Conservation (phyloP, 169 alveolate species). For the Plasmodium cynomolgi region DNA sequence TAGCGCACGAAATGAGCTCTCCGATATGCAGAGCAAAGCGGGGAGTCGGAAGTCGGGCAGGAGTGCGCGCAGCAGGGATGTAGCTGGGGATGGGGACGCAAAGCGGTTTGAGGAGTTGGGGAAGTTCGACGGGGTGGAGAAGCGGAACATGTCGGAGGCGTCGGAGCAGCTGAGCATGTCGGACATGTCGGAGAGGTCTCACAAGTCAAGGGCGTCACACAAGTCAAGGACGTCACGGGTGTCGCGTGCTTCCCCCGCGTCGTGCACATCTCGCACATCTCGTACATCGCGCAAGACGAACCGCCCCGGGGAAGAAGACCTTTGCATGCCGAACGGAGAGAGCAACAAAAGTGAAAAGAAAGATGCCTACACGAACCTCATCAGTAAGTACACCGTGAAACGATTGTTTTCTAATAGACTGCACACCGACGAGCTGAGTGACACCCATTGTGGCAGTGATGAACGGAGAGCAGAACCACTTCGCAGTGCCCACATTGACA, state of each 20-base stretch:
- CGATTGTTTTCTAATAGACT: conserved; percentile 11
- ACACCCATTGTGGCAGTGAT: not conserved
- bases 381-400: conserved; percentile 14
- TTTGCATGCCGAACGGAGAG: not conserved
- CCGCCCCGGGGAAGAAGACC: not conserved
- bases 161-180: not conserved
- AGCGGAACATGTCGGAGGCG: not conserved
- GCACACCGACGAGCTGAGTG: not conserved
- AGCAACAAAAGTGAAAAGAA: not conserved
- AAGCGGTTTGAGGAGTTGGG: not conserved
- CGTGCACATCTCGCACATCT: not conserved
- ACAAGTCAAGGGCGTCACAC: not conserved
- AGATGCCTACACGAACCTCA: not conserved
- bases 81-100: not conserved
- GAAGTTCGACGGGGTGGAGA: not conserved
- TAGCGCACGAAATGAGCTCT: not conserved
- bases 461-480: not conserved
- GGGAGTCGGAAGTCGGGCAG: not conserved
- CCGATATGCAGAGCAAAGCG: not conserved
- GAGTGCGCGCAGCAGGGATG: not conserved
- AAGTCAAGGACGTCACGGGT: not conserved
- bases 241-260: not conserved
- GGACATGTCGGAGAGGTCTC: not conserved
- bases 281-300: conserved; percentile 1
- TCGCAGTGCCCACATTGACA: not conserved